phyloP scores from a whole-genome alignment of 306 rosid species.

The Fragaria vesca region DNA sequence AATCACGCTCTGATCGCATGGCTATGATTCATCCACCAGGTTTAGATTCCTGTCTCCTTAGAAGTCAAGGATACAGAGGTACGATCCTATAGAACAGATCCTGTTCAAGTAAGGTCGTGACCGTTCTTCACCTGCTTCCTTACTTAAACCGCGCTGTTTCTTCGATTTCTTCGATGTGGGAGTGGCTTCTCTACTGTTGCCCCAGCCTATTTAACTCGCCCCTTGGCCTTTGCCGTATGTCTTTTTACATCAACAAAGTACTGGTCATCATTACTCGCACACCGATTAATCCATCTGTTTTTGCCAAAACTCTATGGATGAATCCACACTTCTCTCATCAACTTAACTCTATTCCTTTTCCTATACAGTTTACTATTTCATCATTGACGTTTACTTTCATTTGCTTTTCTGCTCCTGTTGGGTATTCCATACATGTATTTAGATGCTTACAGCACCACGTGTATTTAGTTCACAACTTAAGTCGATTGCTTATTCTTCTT shows the following conservation, averaged over 20 bases:
- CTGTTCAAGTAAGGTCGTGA: slow-evolving; percentile 2
- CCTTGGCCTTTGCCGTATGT: not conserved
- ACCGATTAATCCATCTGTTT: not conserved
- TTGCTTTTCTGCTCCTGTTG: not conserved
- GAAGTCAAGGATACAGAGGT: not conserved
- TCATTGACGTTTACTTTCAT: not conserved
- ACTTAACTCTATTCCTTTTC: not conserved
- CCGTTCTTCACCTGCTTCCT: fast-evolving
- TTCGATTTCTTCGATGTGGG: not conserved
- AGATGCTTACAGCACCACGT: not conserved
- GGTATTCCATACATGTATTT: not conserved
- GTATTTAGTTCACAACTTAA: not conserved
- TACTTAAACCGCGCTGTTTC: not conserved
- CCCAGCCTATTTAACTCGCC: too few relatives aligned
- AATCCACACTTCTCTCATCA: not conserved
- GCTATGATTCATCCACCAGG: not conserved
- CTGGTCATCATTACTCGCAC: not conserved
- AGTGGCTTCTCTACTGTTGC: not conserved
- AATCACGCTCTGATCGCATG: not conserved
- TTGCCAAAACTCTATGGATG: not conserved
- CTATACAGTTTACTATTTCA: not conserved
- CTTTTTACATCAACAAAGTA: not conserved
- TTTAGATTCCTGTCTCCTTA: slow-evolving; percentile 5
- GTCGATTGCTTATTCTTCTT: not conserved
- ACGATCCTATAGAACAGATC: not conserved